Conservation (phyloP, 2,329 filamentous ascomycete species). For the Aspergillus udagawae region DNA sequence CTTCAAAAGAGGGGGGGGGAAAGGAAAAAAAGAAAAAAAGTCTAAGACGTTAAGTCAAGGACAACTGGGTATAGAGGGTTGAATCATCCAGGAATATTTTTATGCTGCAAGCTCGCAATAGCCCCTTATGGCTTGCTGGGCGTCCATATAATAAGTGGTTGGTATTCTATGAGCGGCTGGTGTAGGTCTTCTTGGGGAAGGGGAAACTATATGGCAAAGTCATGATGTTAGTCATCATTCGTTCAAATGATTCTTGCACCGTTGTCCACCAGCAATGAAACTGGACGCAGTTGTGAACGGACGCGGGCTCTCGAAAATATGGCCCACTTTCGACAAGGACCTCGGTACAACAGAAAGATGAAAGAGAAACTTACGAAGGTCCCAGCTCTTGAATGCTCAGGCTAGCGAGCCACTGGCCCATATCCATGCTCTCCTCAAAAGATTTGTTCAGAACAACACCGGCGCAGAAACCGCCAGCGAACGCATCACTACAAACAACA, state of each 20-base stretch:
- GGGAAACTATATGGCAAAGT: conserved; percentile 62
- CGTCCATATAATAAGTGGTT: background rate
- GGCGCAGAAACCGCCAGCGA: conserved; percentile 89
- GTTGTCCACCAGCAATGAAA: background rate
- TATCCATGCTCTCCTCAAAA: conserved; percentile 74
- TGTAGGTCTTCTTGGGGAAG: conserved; percentile 75
- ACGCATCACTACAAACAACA: conserved; percentile 66
- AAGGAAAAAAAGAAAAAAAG: conserved; percentile 8
- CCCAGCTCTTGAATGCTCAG: conserved; percentile 93
- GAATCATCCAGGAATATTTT: conserved; percentile 32
- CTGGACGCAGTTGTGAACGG: background rate
- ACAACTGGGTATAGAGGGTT: conserved; percentile 40
- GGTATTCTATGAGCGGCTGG: conserved; percentile 29
- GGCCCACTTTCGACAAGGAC: background rate
- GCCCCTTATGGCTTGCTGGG: background rate
- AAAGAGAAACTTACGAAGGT: conserved; percentile 70
- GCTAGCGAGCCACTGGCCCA: conserved; percentile 94
- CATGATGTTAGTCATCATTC: conserved; percentile 15
- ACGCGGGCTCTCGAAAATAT: no score
- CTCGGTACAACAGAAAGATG: background rate
- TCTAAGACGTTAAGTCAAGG: conserved; percentile 26
- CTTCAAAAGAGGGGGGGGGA: conserved; percentile 8
- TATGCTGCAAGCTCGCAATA: conserved; percentile 1
- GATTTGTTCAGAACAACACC: conserved; percentile 81
- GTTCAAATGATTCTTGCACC: background rate